phyloP scores from a whole-genome alignment of 1,139 yeast species.

The Protomyces arabidopsidicola region DNA sequence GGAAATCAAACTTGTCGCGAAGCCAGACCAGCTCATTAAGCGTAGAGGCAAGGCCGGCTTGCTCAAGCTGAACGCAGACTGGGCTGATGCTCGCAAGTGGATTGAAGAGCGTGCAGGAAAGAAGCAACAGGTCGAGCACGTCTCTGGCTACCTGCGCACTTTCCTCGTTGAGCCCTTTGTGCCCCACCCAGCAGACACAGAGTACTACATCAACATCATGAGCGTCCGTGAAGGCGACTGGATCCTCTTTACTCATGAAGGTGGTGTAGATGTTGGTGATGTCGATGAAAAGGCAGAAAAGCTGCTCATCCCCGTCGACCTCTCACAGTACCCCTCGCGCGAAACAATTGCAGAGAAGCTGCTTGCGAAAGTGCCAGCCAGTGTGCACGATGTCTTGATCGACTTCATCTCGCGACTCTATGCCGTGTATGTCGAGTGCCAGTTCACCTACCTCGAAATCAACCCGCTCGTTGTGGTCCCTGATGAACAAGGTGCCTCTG shows the following conservation, averaged over 20 bases:
- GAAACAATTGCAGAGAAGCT: constrained; percentile 39
- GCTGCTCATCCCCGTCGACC: constrained; percentile 46
- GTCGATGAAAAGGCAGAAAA: constrained; percentile 48
- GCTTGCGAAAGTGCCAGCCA: constrained; percentile 43
- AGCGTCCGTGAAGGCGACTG: constrained; percentile 49
- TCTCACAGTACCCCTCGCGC: constrained; percentile 44
- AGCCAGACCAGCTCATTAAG: constrained; percentile 49
- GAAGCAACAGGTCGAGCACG: constrained; percentile 44
- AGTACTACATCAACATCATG: constrained; percentile 48
- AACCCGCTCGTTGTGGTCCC: constrained; percentile 48
- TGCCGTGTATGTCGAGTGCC: constrained; percentile 48
- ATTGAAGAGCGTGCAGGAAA: constrained; percentile 45
- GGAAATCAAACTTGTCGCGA: constrained; percentile 46
- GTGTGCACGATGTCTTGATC: constrained; percentile 43
- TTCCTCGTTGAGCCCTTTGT: constrained; percentile 49
- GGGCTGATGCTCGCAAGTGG: constrained; percentile 47
- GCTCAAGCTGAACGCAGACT: constrained; percentile 46
- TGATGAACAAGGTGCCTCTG: constrained; percentile 42
- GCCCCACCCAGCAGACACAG: constrained; percentile 47
- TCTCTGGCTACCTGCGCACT: constrained; percentile 43
- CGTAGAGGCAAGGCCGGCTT: constrained; percentile 48
- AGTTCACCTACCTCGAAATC: constrained; percentile 48
- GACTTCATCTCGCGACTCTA: constrained; percentile 48
- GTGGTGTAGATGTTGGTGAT: constrained; percentile 50
- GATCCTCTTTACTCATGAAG: constrained; percentile 49